Percentiles rank a stretch among this genome's conserved stretches.
phyloP scores from a whole-genome alignment of 2,329 filamentous ascomycete genomes.

The Epicoccum sorghinum region DNA sequence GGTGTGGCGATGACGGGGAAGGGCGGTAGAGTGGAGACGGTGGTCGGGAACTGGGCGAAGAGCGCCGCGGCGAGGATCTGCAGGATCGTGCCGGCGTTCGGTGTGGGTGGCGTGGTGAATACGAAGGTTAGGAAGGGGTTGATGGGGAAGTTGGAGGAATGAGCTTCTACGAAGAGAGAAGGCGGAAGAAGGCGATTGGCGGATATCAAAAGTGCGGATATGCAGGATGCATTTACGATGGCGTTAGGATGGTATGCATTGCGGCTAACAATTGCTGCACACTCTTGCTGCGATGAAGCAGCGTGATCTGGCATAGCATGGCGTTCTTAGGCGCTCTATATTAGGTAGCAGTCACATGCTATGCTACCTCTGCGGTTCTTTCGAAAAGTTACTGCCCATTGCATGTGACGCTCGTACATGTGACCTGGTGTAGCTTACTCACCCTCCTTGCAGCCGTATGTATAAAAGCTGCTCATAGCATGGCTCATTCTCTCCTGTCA shows the following conservation, averaged over 20 bases:
- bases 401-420: no score
- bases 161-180: background rate
- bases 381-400: no score
- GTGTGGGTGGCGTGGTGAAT: conserved; percentile 86
- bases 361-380: background rate
- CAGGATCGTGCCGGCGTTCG: conserved; percentile 87
- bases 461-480: background rate
- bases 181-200: background rate
- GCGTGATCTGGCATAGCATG: background rate
- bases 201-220: background rate
- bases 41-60: conserved; percentile 77
- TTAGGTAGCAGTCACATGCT: background rate
- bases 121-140: conserved; percentile 69
- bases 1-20: conserved; percentile 57
- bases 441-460: background rate
- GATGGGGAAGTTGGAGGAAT: conserved; percentile 59
- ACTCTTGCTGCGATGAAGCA: background rate
- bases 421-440: background rate
- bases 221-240: background rate
- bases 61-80: conserved; percentile 78
- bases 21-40: conserved; percentile 66
- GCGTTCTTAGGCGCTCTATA: background rate
- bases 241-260: background rate
- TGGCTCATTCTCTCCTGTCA: background rate
- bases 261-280: background rate